Evolutionary conservation across 2,329 filamentous ascomycete genomes (phyloP), one percentile per base, ranked within the genome.

Genomic region (Madurella fahalii): DNA sequence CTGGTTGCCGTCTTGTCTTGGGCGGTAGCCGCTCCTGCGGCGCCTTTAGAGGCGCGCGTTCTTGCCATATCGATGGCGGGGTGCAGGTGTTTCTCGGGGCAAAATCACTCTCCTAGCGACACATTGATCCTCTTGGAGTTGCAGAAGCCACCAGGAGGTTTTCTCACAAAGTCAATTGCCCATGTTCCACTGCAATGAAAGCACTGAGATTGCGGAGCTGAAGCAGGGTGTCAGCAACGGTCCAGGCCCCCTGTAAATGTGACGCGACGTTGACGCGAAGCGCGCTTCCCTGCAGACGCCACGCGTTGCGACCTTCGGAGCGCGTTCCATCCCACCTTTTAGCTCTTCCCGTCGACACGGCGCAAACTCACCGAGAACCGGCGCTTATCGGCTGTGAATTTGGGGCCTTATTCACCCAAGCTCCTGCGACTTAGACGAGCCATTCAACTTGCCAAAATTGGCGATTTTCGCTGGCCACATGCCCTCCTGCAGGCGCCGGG

Each of bases 11-110:
- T 63, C 34, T 68, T 65, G 17, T 69, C 57, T 11, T 69, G 63
- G 3, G 65, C 50, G 17, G 65, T 60, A 37, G 63, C 56, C 32
- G 51, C 40, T 5, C 31, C 32, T 40, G 49, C 17, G 58, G 60
- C 58, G 62, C 62, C 69, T 65, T 75, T 73, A 51, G 80, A 72
- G 52, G 80, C 72, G 56, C 79, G 80, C 31, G 69, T 72, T 60
- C 74, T 73, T 47, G 77, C 73, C 79, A 82, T 82, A 34, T 17
- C 45, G 13, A 2, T 2, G 34, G 20, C 8, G 40, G 12, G 43
- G 16, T 47, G 11, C 30, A 40, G 9, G 34, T 11, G 39, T 31
- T 25, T 25, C 25, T 25, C 25, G 25, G 25, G 20, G 9, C 7
- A 41, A 17, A 3, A 32, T 4, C 12, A 13, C 4, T 39, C 8